Evolutionary conservation across 2,329 filamentous ascomycete species (phyloP), one percentile per base, ranked within the genome.

Genomic region (Aspergillus hiratsukae): DNA sequence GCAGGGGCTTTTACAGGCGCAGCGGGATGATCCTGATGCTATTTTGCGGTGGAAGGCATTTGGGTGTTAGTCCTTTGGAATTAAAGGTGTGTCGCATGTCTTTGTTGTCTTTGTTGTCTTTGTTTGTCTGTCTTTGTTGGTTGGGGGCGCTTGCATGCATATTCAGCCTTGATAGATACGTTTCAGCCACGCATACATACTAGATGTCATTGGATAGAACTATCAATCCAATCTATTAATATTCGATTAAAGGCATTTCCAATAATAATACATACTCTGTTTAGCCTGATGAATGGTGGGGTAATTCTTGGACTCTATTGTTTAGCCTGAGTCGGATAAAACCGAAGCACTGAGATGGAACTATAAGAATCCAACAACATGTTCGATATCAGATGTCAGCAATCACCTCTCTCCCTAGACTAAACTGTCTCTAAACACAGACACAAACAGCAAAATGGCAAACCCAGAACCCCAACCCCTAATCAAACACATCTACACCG

Each of bases 401-500:
- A 23, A 23, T 37, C 31, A 37, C 4, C 6, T 6, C 31, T 14
- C 11, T 37, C 14, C 14, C 3, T 17, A 37, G 14, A 7, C 14
- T 37, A 37, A 14, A 17, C 31, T 4, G 11, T 14, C 25, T 6
- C 6, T 14, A 31, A 52, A 28, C 31, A 53, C 3, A 43, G 27
- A 31, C 4, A 41, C 3, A n/a, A 54, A 52, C 52, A 57, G 54
- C 50, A 25, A 57, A 4, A 57, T 54, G 66, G 2, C 59, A 43
- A 56, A 49, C 76, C 23, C 23, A 23, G 65, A 77, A 43, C 87
- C 88, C 48, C 81, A 77, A 43, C 87, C 88, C 48, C 81, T 91
- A 59, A 87, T 91, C 66, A 86, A 80, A n/a, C 82, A 88, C 73
- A 77, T 90, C 68, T 92, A 87, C 80, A 91, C 88, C 11, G 89